These are phyloP conservation scores for Irpex sp. DNA, from an alignment of 1,284 basidiomycete species.

Conservation along the genomic window DNA sequence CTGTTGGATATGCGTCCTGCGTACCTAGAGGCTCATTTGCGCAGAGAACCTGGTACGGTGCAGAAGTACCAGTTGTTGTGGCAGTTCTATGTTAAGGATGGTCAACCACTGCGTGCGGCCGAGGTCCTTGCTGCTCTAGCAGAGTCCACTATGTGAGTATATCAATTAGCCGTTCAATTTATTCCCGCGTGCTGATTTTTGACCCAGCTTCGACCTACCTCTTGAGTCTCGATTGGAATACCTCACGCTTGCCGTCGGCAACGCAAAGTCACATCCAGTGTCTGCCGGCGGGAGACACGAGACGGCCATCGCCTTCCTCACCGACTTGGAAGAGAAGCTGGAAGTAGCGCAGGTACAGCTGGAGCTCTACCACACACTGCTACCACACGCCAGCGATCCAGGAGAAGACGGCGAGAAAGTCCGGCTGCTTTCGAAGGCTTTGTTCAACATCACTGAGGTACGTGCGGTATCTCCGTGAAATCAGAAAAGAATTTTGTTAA, in stretches of 20 bases:
- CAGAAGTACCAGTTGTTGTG: slow-evolving; percentile 89
- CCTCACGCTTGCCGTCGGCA: slow-evolving; percentile 89
- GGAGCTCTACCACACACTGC: slow-evolving; percentile 71
- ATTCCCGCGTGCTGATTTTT: slow-evolving; percentile 1
- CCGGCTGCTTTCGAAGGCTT: slow-evolving; percentile 44
- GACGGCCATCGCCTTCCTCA: slow-evolving; percentile 85
- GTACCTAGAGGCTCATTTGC: slow-evolving; percentile 85
- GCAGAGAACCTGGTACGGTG: slow-evolving; percentile 73
- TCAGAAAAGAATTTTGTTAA: slow-evolving; percentile 8
- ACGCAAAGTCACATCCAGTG: slow-evolving; percentile 90
- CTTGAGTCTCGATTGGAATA: slow-evolving; percentile 80
- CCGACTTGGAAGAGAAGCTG: slow-evolving; percentile 91
- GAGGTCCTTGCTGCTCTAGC: slow-evolving; percentile 85
- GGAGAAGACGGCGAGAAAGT: slow-evolving; percentile 52
- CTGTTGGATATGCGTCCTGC: slow-evolving; percentile 84
- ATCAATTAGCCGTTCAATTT: neutral
- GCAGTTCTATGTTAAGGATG: slow-evolving; percentile 95
- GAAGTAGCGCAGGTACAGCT: slow-evolving; percentile 97
- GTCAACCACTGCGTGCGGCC: slow-evolving; percentile 81
- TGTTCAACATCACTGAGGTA: slow-evolving; percentile 72
- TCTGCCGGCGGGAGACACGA: slow-evolving; percentile 73
- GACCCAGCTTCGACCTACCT: slow-evolving; percentile 56
- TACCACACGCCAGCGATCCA: slow-evolving; percentile 54
- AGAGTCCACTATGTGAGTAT: slow-evolving; percentile 72
- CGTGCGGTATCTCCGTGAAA: slow-evolving; percentile 13